phyloP scores from a whole-genome alignment of 306 rosid genomes.

The Psophocarpus tetragonolobus region DNA sequence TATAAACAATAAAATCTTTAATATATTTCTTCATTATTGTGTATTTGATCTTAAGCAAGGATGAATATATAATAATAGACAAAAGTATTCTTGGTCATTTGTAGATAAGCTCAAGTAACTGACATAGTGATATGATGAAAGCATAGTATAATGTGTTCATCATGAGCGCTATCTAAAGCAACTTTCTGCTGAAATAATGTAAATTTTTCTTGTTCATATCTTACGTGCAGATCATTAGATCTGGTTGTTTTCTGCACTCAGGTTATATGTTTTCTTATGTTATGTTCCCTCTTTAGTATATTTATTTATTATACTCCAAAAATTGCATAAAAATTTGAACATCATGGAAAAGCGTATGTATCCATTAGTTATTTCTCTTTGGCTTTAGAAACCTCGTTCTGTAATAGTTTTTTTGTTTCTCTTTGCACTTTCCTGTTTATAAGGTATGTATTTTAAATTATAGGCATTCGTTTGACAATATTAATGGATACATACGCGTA shows the following conservation, averaged over 20 bases:
- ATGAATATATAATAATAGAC: background rate
- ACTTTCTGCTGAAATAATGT: background rate
- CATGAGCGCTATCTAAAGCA: background rate
- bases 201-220: background rate
- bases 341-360: background rate
- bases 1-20: background rate
- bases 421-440: background rate
- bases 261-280: background rate
- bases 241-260: background rate
- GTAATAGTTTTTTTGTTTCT: background rate
- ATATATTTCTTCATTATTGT: background rate
- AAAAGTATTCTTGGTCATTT: background rate
- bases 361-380: background rate
- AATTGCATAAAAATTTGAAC: background rate
- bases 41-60: slow-evolving; percentile 12
- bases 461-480: slow-evolving; percentile 5
- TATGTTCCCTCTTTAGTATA: background rate
- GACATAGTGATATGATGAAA: background rate
- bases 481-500: too few relatives aligned
- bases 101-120: background rate
- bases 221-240: background rate
- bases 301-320: background rate
- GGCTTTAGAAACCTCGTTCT: background rate
- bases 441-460: background rate
- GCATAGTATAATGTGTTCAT: background rate